Evolutionary conservation across 768 basidiomycete species (phyloP).

Genomic region (Sarcomyxa edulis): DNA sequence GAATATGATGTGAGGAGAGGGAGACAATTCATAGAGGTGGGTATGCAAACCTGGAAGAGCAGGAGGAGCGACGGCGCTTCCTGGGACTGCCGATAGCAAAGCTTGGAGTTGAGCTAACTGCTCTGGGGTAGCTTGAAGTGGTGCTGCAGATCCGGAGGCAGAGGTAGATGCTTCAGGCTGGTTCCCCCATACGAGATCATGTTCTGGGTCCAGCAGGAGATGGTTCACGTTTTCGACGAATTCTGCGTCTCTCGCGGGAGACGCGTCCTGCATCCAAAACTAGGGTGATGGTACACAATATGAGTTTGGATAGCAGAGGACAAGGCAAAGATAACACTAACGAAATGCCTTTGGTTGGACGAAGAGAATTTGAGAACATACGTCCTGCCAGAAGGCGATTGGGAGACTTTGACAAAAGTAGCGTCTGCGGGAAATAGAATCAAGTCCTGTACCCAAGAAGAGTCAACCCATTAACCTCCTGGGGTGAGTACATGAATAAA

Average conservation of each 20-base stretch:
- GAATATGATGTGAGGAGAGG: slow-evolving; percentile 1
- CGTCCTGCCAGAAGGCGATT: slow-evolving; percentile 60
- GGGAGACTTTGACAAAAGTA: slow-evolving; percentile 66
- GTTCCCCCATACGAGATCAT: slow-evolving; percentile 54
- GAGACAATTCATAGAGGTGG: neutral
- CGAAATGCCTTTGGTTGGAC: slow-evolving; percentile 86
- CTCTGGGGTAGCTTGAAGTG: slow-evolving; percentile 49
- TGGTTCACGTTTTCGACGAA: slow-evolving; percentile 70
- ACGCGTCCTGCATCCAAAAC: slow-evolving; percentile 90
- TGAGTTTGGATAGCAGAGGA: neutral
- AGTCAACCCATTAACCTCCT: neutral
- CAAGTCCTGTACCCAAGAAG: slow-evolving; percentile 51
- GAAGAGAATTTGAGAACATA: slow-evolving; percentile 91
- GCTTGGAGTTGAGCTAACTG: slow-evolving; percentile 59
- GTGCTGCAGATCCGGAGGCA: neutral
- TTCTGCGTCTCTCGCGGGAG: slow-evolving; percentile 62
- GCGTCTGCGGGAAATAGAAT: slow-evolving; percentile 88
- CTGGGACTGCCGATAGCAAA: slow-evolving; percentile 43
- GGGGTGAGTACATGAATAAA: neutral
- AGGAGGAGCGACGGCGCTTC: slow-evolving; percentile 22
- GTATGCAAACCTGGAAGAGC: slow-evolving; percentile 27
- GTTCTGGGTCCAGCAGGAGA: slow-evolving; percentile 62
- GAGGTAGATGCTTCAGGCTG: slow-evolving; percentile 44
- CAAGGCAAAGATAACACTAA: slow-evolving; percentile 32
- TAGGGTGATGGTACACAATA: slow-evolving; percentile 22